phyloP scores from a whole-genome alignment of 306 rosid genomes.

The Castanea sativa region DNA sequence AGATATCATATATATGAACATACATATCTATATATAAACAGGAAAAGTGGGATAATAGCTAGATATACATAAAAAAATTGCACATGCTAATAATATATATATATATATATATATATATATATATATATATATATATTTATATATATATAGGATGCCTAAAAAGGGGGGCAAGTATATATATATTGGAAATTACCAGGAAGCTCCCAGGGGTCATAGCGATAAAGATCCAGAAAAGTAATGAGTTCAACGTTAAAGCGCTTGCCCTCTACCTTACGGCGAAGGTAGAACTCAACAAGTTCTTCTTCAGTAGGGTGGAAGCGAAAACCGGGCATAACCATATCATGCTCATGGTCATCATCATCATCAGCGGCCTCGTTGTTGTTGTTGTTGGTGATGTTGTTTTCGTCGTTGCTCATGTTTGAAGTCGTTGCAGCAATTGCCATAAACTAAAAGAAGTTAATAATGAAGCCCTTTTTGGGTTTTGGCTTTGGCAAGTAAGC shows the following conservation, averaged over 20 bases:
- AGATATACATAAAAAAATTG: not conserved
- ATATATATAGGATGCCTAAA: constrained; percentile 1
- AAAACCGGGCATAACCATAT: constrained; percentile 96
- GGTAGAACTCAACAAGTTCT: constrained; percentile 97
- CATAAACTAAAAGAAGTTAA: constrained; percentile 40
- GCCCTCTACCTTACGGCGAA: constrained; percentile 99
- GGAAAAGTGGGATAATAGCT: not conserved
- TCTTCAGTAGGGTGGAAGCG: constrained; percentile 99
- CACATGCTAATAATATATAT: not conserved
- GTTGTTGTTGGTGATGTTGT: constrained; percentile 9
- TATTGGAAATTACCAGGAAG: constrained; percentile 67
- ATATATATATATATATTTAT: not conserved
- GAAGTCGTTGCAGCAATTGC: constrained; percentile 61
- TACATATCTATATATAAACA: no score
- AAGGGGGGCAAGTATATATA: constrained; percentile 18
- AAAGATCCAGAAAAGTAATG: constrained; percentile 97
- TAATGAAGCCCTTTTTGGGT: constrained; percentile 2
- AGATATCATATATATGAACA: no score
- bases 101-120: not conserved
- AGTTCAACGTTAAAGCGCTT: constrained; percentile 98
- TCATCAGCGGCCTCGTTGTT: not conserved
- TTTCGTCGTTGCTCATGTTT: constrained; percentile 49
- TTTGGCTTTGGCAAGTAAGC: constrained; percentile 2
- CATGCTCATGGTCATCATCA: constrained; percentile 73
- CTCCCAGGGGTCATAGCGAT: constrained; percentile 99